Evolutionary conservation across 2,329 filamentous ascomycete species (phyloP).

Genomic region (Lachnellula subtilissima): DNA sequence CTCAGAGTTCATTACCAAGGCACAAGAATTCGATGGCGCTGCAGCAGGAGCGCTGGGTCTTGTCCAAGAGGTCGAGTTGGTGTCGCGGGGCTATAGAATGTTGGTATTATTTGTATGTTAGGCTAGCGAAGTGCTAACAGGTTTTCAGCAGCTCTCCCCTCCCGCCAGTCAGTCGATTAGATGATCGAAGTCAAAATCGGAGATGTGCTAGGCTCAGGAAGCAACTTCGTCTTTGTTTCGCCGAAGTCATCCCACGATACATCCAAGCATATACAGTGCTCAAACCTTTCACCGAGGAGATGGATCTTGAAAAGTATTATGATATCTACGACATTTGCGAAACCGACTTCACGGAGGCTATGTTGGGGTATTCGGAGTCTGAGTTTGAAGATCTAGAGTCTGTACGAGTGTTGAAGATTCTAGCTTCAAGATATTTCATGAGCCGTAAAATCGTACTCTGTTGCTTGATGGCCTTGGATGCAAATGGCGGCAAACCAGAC

Average conservation of each 20-base stretch:
- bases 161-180: conserved; percentile 86
- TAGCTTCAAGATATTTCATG: conserved; percentile 74
- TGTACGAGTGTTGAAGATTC: conserved; percentile 73
- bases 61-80: conserved; percentile 92
- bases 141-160: conserved; percentile 70
- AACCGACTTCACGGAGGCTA: conserved; percentile 67
- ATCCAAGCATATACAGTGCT: conserved; percentile 64
- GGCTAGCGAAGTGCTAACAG: conserved; percentile 11
- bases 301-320: conserved; percentile 86
- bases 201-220: conserved; percentile 77
- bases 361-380: conserved; percentile 56
- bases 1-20: conserved; percentile 63
- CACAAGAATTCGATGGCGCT: conserved; percentile 76
- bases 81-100: conserved; percentile 85
- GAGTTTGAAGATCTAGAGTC: conserved; percentile 73
- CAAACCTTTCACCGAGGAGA: conserved; percentile 68
- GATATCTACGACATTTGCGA: conserved; percentile 81
- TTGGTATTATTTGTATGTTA: conserved; percentile 38
- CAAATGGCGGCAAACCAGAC: conserved; percentile 71
- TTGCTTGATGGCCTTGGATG: conserved; percentile 81
- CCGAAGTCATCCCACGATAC: conserved; percentile 66
- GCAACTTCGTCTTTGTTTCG: conserved; percentile 65
- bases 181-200: conserved; percentile 73
- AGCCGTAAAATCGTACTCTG: conserved; percentile 83
- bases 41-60: conserved; percentile 72